Evolutionary conservation across 2,329 filamentous ascomycete genomes (phyloP).

Genomic region (Aspergillus sp.): DNA sequence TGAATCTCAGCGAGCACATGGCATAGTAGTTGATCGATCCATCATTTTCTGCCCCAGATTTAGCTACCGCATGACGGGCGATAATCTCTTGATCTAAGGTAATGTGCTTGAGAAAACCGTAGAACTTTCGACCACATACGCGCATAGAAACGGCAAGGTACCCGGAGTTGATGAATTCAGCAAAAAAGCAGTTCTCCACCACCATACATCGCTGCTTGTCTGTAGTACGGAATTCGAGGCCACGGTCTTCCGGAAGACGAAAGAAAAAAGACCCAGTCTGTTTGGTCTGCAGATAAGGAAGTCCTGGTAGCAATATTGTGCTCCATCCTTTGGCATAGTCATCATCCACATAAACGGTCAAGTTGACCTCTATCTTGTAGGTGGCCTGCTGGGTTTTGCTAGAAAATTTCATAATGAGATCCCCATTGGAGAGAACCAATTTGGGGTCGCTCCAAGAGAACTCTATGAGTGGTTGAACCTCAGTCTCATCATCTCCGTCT

Average conservation of each 20-base stretch:
- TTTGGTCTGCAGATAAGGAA: conserved; percentile 25
- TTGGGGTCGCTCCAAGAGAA: background rate
- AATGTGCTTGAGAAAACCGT: conserved; percentile 31
- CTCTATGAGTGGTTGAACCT: background rate
- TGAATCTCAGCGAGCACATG: conserved; percentile 27
- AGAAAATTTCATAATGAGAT: background rate
- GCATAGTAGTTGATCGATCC: conserved; percentile 26
- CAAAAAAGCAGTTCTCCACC: conserved; percentile 31
- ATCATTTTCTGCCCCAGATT: background rate
- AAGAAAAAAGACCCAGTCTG: conserved; percentile 32
- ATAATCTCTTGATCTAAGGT: conserved; percentile 27
- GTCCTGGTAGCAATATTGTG: conserved; percentile 27
- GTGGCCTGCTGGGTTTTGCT: background rate
- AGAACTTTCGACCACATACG: conserved; percentile 24
- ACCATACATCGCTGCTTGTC: conserved; percentile 25
- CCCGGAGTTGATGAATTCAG: conserved; percentile 24
- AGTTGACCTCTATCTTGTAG: background rate
- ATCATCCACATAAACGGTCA: background rate
- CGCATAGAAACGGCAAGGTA: conserved; percentile 30
- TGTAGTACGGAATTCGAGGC: conserved; percentile 31
- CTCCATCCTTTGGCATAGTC: conserved; percentile 23
- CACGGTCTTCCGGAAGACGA: conserved; percentile 23
- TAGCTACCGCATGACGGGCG: background rate
- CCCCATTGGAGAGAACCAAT: background rate
- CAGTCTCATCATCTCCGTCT: background rate